Evolutionary conservation across 495 filamentous ascomycete species (phyloP), one percentile per base, ranked within the genome.

Genomic region (Entonaema liquescens): DNA sequence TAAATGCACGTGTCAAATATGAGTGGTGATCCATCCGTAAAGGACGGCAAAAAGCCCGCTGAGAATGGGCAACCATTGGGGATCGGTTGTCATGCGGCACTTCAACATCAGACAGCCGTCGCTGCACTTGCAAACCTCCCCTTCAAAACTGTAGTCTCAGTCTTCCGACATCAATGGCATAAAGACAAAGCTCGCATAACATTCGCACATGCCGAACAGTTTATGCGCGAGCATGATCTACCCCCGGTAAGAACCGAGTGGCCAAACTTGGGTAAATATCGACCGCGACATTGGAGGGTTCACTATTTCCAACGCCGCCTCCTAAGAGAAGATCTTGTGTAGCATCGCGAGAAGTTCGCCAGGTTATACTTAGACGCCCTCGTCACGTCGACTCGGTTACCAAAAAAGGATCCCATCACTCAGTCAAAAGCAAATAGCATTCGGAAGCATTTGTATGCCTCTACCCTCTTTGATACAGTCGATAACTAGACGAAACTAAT

Each of bases 131-230:
- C 69, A 2, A 74, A 57, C 12, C 62, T 75, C 1, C 75, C 75
- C 15, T 49, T 77, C 13, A 71, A 73, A 31, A 75, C 67, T 12
- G 67, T 77, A 5, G 49, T 71, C 53, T 63, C 69, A 9, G 63
- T 77, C 26, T 66, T 77, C 31, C 54, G 59, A 11, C 75, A 77
- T 44, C 75, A 77, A 35, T 77, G 75, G 75, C 67, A 71, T 28
- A 77, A 77, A 42, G 75, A 77, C 21, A 65, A 70, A 54, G 47
- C 62, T 23, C 62, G 70, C 17, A 62, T 77, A 15, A 67, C 64
- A 23, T 77, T 73, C 52, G 73, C 75, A 0, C 75, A 77, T 42
- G 67, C 75, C 3, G 67, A 75, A 56, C 69, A 77, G 50, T 77
- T 58, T 29, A 62, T 65, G 29, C 63, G 31, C 31, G 70, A 73